These are phyloP conservation scores for Auxenochlorella protothecoides DNA, from an alignment of 139 green algal genomes.

Conservation along the genomic window DNA sequence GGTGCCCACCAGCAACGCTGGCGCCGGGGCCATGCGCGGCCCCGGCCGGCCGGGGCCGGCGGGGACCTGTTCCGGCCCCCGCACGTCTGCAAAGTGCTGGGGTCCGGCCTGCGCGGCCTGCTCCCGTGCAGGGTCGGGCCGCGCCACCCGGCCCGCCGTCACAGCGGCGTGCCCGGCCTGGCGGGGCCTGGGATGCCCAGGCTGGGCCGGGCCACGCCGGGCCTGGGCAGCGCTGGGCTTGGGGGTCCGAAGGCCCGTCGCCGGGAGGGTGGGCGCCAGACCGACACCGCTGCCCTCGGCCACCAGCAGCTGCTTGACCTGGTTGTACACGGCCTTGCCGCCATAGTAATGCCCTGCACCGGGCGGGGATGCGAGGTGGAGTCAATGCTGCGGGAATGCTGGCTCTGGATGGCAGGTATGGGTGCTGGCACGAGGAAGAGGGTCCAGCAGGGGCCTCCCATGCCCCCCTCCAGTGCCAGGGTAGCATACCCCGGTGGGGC, in stretches of 20 bases:
- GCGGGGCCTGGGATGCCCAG: background rate
- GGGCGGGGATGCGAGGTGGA: too few relatives aligned
- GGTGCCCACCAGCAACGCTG: slow-evolving; percentile 9
- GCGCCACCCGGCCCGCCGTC: background rate
- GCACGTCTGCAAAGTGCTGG: slow-evolving; percentile 6
- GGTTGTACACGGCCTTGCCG: slow-evolving; percentile 10
- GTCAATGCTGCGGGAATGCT: background rate
- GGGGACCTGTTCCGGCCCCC: background rate
- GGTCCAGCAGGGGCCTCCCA: background rate
- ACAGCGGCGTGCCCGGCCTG: background rate
- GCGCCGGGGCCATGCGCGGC: background rate
- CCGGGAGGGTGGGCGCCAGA: background rate
- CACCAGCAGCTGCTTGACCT: slow-evolving; percentile 19
- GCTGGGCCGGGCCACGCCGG: background rate
- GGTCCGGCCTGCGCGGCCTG: background rate
- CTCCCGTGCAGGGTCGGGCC: background rate
- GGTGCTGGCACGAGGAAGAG: background rate
- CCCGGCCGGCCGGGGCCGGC: background rate
- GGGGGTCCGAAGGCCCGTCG: slow-evolving; percentile 3
- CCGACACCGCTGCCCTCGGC: background rate
- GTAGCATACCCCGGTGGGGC: background rate
- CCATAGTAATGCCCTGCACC: slow-evolving; percentile 25
- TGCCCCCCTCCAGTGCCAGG: slow-evolving; percentile 1
- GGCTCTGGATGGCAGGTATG: background rate
- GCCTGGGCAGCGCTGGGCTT: background rate